These are phyloP conservation scores for Microsporum canis DNA, from an alignment of 2,329 filamentous ascomycete species.

Conservation along the genomic window DNA sequence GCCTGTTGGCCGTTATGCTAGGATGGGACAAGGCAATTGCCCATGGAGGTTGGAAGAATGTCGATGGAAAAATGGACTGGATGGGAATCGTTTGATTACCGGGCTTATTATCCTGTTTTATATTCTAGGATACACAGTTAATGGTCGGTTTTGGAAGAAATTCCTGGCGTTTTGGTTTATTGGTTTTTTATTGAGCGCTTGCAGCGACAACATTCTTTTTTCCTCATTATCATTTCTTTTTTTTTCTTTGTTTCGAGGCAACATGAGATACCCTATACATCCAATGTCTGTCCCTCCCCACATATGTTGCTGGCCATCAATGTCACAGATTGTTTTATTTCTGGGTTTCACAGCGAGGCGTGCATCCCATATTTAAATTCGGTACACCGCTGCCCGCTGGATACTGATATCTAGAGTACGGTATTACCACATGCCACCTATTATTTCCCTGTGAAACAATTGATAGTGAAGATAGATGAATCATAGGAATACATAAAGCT, in stretches of 20 bases:
- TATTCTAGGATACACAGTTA: neutral
- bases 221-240: neutral
- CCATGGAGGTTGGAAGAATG: slow-evolving; percentile 58
- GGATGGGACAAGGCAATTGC: slow-evolving; percentile 60
- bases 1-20: slow-evolving; percentile 72
- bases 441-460: neutral
- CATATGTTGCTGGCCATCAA: neutral
- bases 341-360: neutral
- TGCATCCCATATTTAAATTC: neutral
- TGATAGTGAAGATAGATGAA: neutral
- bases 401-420: neutral
- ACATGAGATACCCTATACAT: slow-evolving; percentile 1
- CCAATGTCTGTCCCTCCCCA: neutral
- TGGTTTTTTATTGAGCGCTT: neutral
- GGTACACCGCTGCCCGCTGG: neutral
- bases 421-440: neutral
- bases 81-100: slow-evolving; percentile 28
- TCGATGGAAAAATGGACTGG: slow-evolving; percentile 63
- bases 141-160: neutral
- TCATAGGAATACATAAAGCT: neutral
- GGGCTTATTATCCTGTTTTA: neutral
- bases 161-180: neutral
- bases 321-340: neutral
- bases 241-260: neutral
- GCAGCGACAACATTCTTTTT: neutral